Evolutionary conservation across 192 early-diverging fungal genomes (phyloP).

Genomic region (Entrophospora sp.): DNA sequence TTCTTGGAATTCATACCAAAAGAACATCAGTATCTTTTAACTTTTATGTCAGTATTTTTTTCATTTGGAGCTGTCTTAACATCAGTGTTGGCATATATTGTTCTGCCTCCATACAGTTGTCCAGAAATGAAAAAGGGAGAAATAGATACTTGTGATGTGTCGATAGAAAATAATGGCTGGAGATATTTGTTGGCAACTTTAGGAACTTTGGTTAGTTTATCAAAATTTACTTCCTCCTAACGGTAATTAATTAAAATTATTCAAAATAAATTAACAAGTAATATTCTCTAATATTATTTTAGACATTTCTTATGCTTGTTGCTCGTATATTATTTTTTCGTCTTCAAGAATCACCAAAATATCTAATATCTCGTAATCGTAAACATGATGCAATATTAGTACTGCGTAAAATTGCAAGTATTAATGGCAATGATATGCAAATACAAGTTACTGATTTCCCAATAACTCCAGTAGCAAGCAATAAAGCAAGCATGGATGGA

Average conservation of each 20-base stretch:
- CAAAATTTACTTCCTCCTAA: too few species aligned
- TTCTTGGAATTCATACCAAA: conserved; percentile 82
- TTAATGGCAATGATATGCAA: conserved; percentile 42
- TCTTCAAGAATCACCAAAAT: conserved; percentile 76
- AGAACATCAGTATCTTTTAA: conserved; percentile 70
- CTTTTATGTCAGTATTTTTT: conserved; percentile 77
- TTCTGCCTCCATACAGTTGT: conserved; percentile 64
- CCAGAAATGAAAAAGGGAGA: conserved; percentile 29
- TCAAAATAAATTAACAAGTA: too few species aligned
- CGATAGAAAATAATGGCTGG: conserved; percentile 68
- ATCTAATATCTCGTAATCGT: conserved; percentile 53
- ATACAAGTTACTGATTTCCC: conserved; percentile 21
- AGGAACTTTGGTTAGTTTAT: conserved; percentile 36
- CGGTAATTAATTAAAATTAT: too few species aligned
- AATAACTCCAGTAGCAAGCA: background rate
- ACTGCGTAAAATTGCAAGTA: conserved; percentile 51
- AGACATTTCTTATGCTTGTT: conserved; percentile 64
- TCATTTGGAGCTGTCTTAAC: conserved; percentile 71
- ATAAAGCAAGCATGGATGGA: too few species aligned
- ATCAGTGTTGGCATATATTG: conserved; percentile 50
- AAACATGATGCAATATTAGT: conserved; percentile 60
- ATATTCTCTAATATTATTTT: background rate
- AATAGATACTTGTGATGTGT: conserved; percentile 37
- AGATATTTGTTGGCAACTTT: conserved; percentile 60
- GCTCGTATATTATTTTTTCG: conserved; percentile 57